phyloP scores from a whole-genome alignment of 192 early-diverging fungal genomes.

The Paraglomus occultum region DNA sequence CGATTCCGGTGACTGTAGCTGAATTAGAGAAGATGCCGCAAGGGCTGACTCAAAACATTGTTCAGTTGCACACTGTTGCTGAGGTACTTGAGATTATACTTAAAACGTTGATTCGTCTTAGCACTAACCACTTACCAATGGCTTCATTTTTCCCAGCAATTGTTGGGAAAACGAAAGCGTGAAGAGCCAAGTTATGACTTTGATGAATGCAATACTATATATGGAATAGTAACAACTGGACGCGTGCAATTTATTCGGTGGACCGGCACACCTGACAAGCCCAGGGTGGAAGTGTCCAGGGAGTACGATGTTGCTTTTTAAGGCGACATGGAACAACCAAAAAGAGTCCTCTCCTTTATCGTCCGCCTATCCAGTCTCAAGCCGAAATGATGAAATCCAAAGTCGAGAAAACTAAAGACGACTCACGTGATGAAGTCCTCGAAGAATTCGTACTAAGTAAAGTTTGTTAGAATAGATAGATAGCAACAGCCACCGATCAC shows the following conservation, averaged over 20 bases:
- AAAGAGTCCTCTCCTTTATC: constrained; percentile 2
- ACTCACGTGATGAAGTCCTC: no score
- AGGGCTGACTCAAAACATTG: constrained; percentile 20
- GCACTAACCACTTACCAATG: not conserved
- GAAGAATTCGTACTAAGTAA: no score
- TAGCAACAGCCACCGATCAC: no score
- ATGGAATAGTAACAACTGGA: constrained; percentile 16
- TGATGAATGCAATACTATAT: not conserved
- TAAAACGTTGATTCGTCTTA: not conserved
- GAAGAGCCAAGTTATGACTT: not conserved
- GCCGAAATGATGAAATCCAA: not conserved
- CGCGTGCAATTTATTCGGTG: constrained; percentile 15
- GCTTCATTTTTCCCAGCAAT: not conserved
- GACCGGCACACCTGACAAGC: constrained; percentile 5
- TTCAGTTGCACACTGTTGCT: constrained; percentile 24
- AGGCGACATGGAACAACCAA: not conserved
- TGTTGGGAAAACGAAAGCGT: constrained; percentile 24
- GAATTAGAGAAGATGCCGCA: constrained; percentile 20
- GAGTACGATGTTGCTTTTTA: not conserved
- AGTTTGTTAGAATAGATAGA: no score
- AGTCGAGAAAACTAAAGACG: no score
- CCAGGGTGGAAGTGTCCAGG: constrained; percentile 1
- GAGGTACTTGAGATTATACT: constrained; percentile 4
- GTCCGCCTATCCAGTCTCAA: constrained; percentile 4
- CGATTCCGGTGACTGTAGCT: constrained; percentile 6